phyloP scores from a whole-genome alignment of 306 rosid species.

The Dryas drummondii region DNA sequence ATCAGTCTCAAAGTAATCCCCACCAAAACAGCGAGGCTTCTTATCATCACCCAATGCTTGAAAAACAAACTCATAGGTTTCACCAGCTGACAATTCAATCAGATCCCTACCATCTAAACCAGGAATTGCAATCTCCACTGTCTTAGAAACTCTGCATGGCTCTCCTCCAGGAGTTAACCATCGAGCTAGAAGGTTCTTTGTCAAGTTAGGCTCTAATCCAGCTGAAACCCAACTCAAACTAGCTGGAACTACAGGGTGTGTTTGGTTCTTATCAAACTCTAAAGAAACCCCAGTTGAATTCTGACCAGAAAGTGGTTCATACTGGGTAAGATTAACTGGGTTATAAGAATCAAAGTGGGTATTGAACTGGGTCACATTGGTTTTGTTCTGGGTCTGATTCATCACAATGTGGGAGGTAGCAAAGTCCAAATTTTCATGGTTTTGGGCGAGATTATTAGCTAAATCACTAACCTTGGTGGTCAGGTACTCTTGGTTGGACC shows the following conservation, averaged over 20 bases:
- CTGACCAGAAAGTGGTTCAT: conserved; percentile 27
- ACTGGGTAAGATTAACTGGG: conserved; percentile 25
- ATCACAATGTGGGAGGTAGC: conserved; percentile 13
- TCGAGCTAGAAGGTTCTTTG: conserved; percentile 56
- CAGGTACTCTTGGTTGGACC: conserved; percentile 43
- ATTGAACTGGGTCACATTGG: conserved; percentile 34
- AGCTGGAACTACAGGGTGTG: conserved; percentile 20
- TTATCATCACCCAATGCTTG: conserved; percentile 67
- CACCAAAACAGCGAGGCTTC: conserved; percentile 76
- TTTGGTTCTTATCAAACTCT: conserved; percentile 18
- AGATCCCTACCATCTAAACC: conserved; percentile 46
- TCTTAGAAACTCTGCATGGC: conserved; percentile 66
- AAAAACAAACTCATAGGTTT: conserved; percentile 62
- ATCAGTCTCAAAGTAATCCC: conserved; percentile 89
- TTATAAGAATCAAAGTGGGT: conserved; percentile 20
- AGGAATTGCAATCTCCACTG: conserved; percentile 56
- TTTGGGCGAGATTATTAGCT: conserved; percentile 34
- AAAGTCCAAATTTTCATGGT: conserved; percentile 25
- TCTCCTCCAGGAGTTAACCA: conserved; percentile 75
- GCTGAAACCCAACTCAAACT: conserved; percentile 53
- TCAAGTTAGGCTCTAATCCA: conserved; percentile 57
- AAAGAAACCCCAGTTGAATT: conserved; percentile 27
- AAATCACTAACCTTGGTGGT: conserved; percentile 33
- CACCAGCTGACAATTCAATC: conserved; percentile 67
- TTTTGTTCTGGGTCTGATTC: conserved; percentile 31